Evolutionary conservation across 768 basidiomycete species (phyloP).

Genomic region (Candolleomyces efflorescens): DNA sequence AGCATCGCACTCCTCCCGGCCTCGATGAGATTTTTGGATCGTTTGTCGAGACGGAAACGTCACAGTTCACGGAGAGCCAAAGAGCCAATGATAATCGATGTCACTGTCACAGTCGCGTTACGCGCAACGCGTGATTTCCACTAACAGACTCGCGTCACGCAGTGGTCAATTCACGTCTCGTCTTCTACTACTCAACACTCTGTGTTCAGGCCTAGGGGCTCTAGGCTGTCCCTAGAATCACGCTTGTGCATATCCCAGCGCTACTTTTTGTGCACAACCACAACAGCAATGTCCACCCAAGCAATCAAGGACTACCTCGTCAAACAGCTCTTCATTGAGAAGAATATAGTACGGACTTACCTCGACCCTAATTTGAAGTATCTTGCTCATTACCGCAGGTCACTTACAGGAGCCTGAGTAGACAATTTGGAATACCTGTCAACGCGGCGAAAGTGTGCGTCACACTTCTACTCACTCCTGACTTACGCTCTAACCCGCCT

Average conservation of each 20-base stretch:
- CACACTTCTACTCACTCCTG: not conserved
- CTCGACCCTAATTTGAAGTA: not conserved
- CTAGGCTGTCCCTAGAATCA: not conserved
- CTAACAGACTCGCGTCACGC: not conserved
- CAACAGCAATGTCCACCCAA: conserved; percentile 35
- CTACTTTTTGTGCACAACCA: no score
- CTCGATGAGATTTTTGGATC: no score
- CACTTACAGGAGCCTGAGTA: conserved; percentile 74
- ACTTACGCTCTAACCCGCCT: not conserved
- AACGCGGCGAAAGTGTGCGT: conserved; percentile 74
- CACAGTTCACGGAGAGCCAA: not conserved
- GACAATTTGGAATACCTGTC: conserved; percentile 67
- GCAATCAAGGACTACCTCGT: conserved; percentile 43
- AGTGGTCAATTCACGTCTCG: no score
- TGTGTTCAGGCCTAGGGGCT: not conserved
- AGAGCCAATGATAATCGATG: not conserved
- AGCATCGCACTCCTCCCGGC: no score
- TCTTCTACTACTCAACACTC: not conserved
- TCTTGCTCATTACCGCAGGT: conserved; percentile 42
- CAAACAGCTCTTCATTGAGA: conserved; percentile 48
- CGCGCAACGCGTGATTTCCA: not conserved
- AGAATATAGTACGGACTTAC: conserved; percentile 34
- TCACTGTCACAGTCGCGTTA: conserved; percentile 1
- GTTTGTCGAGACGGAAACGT: not conserved
- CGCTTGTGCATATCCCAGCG: no score